phyloP scores from a whole-genome alignment of 495 filamentous ascomycete species.

The Xylaria flabelliformis region DNA sequence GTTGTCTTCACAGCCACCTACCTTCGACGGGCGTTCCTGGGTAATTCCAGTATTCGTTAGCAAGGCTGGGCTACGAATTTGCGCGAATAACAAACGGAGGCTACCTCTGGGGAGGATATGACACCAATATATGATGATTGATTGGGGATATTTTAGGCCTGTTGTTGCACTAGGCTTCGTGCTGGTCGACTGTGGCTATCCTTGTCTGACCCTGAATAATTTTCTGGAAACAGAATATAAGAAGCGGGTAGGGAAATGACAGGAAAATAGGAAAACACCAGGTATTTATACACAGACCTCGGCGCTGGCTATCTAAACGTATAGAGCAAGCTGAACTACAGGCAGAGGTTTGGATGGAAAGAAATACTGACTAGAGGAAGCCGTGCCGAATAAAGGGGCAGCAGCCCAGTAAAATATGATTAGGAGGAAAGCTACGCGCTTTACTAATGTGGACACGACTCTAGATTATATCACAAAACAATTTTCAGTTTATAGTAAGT shows the following conservation, averaged over 20 bases:
- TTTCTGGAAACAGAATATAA: not conserved
- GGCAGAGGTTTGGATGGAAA: not conserved
- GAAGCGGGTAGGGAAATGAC: not conserved
- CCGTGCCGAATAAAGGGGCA: not conserved
- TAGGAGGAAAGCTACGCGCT: not conserved
- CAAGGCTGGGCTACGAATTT: not conserved
- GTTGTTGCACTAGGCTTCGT: slow-evolving; percentile 3
- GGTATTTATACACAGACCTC: not conserved
- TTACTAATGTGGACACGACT: not conserved
- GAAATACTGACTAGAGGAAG: not conserved
- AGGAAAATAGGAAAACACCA: not conserved
- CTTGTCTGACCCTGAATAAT: not conserved
- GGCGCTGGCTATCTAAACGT: not conserved
- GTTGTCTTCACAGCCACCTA: not conserved
- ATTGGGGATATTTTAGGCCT: not conserved
- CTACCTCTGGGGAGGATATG: not conserved
- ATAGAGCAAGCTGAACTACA: not conserved
- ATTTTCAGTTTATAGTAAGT: too few relatives aligned
- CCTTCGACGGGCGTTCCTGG: slow-evolving; percentile 2
- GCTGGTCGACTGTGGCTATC: not conserved
- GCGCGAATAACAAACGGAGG: not conserved
- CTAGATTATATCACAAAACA: not conserved
- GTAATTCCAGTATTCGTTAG: slow-evolving; percentile 3
- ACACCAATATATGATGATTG: slow-evolving; percentile 11
- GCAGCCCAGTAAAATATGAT: not conserved